phyloP scores from a whole-genome alignment of 2,329 filamentous ascomycete genomes.

The Neospermospora avenae region DNA sequence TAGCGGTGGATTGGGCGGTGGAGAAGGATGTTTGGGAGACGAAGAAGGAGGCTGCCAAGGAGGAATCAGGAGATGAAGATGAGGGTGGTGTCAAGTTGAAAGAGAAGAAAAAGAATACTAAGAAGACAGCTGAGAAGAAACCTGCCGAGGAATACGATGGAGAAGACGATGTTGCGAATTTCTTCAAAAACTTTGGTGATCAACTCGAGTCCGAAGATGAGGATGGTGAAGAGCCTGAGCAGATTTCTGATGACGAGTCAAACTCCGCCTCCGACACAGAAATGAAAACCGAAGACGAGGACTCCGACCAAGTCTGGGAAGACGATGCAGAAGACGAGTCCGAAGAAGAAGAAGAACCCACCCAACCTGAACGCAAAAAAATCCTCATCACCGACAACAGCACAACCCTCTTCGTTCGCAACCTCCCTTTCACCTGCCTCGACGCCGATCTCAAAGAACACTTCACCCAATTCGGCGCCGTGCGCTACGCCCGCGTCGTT shows the following conservation, averaged over 20 bases:
- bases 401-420: slow-evolving; percentile 86
- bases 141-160: slow-evolving; percentile 14
- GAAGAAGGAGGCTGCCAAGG: slow-evolving; percentile 46
- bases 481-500: slow-evolving; percentile 89
- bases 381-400: slow-evolving; percentile 57
- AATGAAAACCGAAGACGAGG: slow-evolving; percentile 40
- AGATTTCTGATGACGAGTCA: slow-evolving; percentile 32
- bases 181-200: slow-evolving; percentile 35
- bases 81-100: slow-evolving; percentile 33
- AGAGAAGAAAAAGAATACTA: slow-evolving; percentile 18
- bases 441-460: slow-evolving; percentile 81
- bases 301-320: slow-evolving; percentile 40
- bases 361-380: slow-evolving; percentile 37
- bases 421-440: slow-evolving; percentile 83
- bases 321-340: slow-evolving; percentile 48
- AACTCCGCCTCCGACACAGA: slow-evolving; percentile 31
- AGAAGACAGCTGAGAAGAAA: not conserved
- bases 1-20: slow-evolving; percentile 97
- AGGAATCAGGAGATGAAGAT: slow-evolving; percentile 36
- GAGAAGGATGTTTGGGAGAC: slow-evolving; percentile 84
- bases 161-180: slow-evolving; percentile 38
- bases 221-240: slow-evolving; percentile 36
- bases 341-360: slow-evolving; percentile 36
- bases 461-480: slow-evolving; percentile 81
- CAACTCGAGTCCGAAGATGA: slow-evolving; percentile 39